Conservation (phyloP, 192 early-diverging fungal species). For the Coemansia sp. region DNA sequence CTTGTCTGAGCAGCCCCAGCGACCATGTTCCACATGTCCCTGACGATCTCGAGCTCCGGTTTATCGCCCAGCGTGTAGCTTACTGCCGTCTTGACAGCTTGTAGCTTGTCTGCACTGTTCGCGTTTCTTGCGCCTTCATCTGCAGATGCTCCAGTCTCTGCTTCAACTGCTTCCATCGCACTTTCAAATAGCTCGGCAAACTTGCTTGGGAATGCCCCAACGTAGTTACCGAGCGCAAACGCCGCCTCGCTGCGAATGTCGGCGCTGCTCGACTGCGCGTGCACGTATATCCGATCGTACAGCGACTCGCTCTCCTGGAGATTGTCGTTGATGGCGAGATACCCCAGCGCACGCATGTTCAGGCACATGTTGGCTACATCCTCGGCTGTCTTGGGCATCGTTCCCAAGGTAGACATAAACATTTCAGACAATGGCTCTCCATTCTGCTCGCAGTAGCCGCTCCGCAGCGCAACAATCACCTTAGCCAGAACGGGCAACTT, state of each 20-base stretch:
- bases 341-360: conserved; percentile 36
- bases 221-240: conserved; percentile 36
- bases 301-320: conserved; percentile 15
- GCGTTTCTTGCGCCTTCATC: neutral
- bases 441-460: conserved; percentile 23
- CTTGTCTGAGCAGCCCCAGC: conserved; percentile 14
- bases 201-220: conserved; percentile 18
- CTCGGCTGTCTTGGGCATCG: conserved; percentile 9
- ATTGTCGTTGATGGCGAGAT: conserved; percentile 12
- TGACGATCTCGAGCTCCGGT: conserved; percentile 6
- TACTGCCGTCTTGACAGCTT: conserved; percentile 37
- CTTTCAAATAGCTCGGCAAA: conserved; percentile 30
- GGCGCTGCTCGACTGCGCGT: conserved; percentile 15
- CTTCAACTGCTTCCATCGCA: conserved; percentile 7
- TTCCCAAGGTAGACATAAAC: conserved; percentile 14
- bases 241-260: conserved; percentile 47
- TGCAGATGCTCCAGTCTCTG: neutral
- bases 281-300: conserved; percentile 18
- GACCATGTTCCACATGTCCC: conserved; percentile 21
- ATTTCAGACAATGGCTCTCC: conserved; percentile 23
- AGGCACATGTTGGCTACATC: conserved; percentile 27
- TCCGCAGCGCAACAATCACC: conserved; percentile 33
- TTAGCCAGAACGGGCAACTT: conserved; percentile 24
- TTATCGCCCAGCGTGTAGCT: conserved; percentile 10
- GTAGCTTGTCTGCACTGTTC: conserved; percentile 9